Evolutionary conservation across 2,329 filamentous ascomycete genomes (phyloP).

Genomic region (Ophiostoma pallidulum): DNA sequence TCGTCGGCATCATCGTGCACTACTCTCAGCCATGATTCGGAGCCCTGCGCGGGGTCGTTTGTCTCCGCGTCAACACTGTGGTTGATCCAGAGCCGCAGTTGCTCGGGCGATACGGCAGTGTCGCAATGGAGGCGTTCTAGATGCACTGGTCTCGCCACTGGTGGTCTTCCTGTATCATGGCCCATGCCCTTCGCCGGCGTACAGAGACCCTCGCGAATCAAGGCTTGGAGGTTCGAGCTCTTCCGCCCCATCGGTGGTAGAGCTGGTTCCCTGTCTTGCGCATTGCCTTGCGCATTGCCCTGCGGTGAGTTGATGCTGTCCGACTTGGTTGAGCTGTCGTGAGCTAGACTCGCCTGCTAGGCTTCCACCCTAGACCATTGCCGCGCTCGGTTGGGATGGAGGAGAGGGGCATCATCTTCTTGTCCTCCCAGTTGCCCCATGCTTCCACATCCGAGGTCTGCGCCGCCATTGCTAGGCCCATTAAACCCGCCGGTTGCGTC

Average conservation of each 20-base stretch:
- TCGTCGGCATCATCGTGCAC: neutral
- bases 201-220: neutral
- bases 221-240: neutral
- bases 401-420: constrained; percentile 13
- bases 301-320: constrained; percentile 7
- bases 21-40: neutral
- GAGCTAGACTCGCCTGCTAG: constrained; percentile 14
- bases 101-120: constrained; percentile 12
- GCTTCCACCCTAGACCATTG: constrained; percentile 18
- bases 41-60: neutral
- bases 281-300: no score
- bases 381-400: constrained; percentile 3
- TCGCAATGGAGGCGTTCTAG: constrained; percentile 12
- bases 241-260: no score
- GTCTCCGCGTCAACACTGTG: neutral
- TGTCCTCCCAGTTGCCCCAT: neutral
- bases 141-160: neutral
- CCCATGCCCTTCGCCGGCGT: neutral
- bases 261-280: no score
- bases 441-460: neutral
- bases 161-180: neutral
- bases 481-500: neutral
- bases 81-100: constrained; percentile 13
- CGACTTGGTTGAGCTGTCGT: constrained; percentile 7
- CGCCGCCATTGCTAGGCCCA: neutral